Conservation (phyloP, 1,139 yeast species). For the Saccharomyces hybrid region DNA sequence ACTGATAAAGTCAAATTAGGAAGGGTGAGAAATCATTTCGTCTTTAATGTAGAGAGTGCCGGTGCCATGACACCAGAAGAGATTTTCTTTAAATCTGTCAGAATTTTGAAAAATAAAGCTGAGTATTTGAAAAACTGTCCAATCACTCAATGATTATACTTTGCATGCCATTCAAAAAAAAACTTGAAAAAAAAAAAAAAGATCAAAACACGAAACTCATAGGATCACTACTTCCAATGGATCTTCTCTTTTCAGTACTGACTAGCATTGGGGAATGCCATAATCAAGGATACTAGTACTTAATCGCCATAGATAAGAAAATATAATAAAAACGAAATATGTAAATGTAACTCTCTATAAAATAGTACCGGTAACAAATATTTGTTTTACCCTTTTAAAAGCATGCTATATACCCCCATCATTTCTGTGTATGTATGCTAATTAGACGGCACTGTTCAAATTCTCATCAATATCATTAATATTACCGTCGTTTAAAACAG, state of each 20-base stretch:
- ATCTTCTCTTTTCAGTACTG: neutral
- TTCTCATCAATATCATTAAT: slow-evolving; percentile 9
- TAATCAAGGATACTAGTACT: too few species aligned
- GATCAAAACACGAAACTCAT: neutral
- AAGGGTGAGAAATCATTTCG: slow-evolving; percentile 83
- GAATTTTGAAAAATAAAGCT: slow-evolving; percentile 79
- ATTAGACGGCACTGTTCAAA: slow-evolving; percentile 8
- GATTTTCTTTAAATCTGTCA: slow-evolving; percentile 81
- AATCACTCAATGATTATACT: slow-evolving; percentile 44
- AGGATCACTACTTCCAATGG: too few species aligned
- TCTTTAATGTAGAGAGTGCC: slow-evolving; percentile 86
- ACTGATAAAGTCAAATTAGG: slow-evolving; percentile 85
- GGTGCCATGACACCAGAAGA: slow-evolving; percentile 98
- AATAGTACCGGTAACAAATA: slow-evolving; percentile 19
- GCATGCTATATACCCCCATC: too few species aligned
- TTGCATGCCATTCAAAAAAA: neutral
- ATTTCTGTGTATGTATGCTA: neutral
- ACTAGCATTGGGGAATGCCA: neutral
- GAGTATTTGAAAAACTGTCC: slow-evolving; percentile 74
- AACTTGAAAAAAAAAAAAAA: slow-evolving; percentile 3
- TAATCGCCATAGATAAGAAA: neutral
- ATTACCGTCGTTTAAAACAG: neutral
- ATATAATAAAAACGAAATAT: slow-evolving; percentile 6
- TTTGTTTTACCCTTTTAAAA: slow-evolving; percentile 14
- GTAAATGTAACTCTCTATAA: slow-evolving; percentile 8